phyloP scores from a whole-genome alignment of 2,329 filamentous ascomycete species.

The Bipolaris sorokiniana region DNA sequence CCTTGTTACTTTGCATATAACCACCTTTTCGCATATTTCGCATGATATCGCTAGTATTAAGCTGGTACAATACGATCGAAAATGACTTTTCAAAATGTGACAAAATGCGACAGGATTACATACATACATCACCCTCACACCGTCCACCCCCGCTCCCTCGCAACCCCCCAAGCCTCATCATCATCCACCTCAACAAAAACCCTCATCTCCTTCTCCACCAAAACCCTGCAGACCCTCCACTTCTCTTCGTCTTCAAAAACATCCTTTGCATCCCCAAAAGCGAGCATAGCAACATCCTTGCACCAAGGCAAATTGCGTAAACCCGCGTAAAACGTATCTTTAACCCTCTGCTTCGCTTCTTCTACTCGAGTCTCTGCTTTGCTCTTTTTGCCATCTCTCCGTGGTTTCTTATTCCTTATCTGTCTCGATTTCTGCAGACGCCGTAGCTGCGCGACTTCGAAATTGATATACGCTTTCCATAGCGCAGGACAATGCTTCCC shows the following conservation, averaged over 20 bases:
- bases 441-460: slow-evolving; percentile 34
- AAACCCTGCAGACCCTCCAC: slow-evolving; percentile 60
- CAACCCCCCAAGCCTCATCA: not conserved
- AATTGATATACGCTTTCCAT: slow-evolving; percentile 43
- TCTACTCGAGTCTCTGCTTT: slow-evolving; percentile 24
- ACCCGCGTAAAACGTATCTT: slow-evolving; percentile 62
- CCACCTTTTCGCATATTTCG: too few species aligned
- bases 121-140: not conserved
- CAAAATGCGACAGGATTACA: too few species aligned
- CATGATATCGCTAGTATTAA: too few species aligned
- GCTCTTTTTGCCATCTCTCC: slow-evolving; percentile 29
- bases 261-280: slow-evolving; percentile 53
- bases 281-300: slow-evolving; percentile 65
- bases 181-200: slow-evolving; percentile 59
- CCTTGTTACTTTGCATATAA: too few species aligned
- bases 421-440: slow-evolving; percentile 19
- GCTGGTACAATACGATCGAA: too few species aligned
- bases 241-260: slow-evolving; percentile 56
- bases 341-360: slow-evolving; percentile 52
- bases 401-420: slow-evolving; percentile 10
- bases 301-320: slow-evolving; percentile 67
- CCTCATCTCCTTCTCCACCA: slow-evolving; percentile 67
- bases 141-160: not conserved
- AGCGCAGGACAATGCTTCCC: slow-evolving; percentile 39
- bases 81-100: too few species aligned